Conservation (phyloP, 2,329 filamentous ascomycete genomes). For the Calonectria pteridis region DNA sequence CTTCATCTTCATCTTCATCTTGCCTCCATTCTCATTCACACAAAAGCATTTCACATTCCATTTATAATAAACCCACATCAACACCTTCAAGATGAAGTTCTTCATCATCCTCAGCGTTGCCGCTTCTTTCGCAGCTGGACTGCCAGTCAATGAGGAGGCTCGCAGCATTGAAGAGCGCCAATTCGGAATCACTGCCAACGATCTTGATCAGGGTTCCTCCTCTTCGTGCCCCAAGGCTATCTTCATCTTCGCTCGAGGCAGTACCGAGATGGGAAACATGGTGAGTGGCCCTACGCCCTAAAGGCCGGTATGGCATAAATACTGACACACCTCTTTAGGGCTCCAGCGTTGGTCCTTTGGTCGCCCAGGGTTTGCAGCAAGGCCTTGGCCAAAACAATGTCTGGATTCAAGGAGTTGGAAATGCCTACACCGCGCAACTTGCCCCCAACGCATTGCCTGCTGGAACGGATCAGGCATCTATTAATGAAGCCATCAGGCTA, state of each 20-base stretch:
- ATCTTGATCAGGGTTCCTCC: slow-evolving; percentile 45
- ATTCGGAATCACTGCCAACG: slow-evolving; percentile 37
- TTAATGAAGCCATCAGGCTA: slow-evolving; percentile 55
- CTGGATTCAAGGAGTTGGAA: slow-evolving; percentile 60
- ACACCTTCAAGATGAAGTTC: slow-evolving; percentile 10
- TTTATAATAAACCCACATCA: neutral
- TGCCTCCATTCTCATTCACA: neutral
- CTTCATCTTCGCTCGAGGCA: slow-evolving; percentile 56
- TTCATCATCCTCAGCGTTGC: neutral
- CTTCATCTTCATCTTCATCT: neutral
- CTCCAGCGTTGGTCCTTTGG: slow-evolving; percentile 45
- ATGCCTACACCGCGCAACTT: slow-evolving; percentile 53
- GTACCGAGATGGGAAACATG: slow-evolving; percentile 55
- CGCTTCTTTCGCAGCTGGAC: neutral
- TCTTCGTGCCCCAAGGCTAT: slow-evolving; percentile 52
- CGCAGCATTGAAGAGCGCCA: slow-evolving; percentile 34
- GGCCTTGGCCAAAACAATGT: slow-evolving; percentile 44
- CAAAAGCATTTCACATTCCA: neutral
- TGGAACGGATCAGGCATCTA: slow-evolving; percentile 53
- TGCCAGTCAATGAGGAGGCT: neutral
- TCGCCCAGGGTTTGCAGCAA: slow-evolving; percentile 46
- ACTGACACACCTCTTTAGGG: too few species aligned
- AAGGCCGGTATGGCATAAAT: too few species aligned
- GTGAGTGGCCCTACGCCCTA: slow-evolving; percentile 32
- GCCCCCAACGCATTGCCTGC: slow-evolving; percentile 52